A percentile compares a stretch with the other conserved stretches of the same genome.
Evolutionary conservation across 2,329 filamentous ascomycete species (phyloP).

Genomic region (Colletotrichum tropicale): DNA sequence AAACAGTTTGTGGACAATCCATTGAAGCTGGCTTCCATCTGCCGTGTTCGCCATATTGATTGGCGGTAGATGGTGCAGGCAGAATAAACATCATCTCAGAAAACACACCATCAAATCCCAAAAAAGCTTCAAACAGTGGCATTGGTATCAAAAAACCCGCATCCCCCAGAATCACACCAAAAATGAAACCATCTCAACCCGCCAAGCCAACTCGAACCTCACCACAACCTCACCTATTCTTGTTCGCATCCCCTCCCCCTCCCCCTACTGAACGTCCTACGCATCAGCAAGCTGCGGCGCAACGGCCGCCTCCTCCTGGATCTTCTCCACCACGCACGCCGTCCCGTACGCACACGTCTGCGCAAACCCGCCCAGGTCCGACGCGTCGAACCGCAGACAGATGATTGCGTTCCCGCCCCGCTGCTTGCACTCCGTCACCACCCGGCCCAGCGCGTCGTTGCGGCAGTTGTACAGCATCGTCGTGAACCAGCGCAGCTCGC

Average conservation of each 20-base stretch:
- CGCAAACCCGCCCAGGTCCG: conserved; percentile 58
- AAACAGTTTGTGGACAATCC: neutral
- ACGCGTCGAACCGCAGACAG: conserved; percentile 61
- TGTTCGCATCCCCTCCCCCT: neutral
- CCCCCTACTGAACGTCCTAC: neutral
- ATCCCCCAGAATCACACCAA: neutral
- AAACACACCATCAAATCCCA: neutral
- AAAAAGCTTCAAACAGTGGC: neutral
- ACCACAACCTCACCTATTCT: neutral
- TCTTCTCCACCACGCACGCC: conserved; percentile 60
- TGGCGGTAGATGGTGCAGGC: neutral
- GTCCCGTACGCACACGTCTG: conserved; percentile 67
- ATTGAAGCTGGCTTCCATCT: neutral
- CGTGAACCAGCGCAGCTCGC: conserved; percentile 65
- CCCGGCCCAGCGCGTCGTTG: conserved; percentile 60
- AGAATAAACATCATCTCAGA: neutral
- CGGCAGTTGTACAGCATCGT: conserved; percentile 62
- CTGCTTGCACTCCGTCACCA: conserved; percentile 60
- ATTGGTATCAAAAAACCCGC: neutral
- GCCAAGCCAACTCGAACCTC: neutral
- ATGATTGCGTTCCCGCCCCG: conserved; percentile 66
- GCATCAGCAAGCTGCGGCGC: conserved; percentile 14
- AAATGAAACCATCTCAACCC: neutral
- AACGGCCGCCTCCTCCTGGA: conserved; percentile 38
- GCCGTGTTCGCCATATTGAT: neutral